Conservation (phyloP, 2,329 filamentous ascomycete species). For the Scytalidium sp. region DNA sequence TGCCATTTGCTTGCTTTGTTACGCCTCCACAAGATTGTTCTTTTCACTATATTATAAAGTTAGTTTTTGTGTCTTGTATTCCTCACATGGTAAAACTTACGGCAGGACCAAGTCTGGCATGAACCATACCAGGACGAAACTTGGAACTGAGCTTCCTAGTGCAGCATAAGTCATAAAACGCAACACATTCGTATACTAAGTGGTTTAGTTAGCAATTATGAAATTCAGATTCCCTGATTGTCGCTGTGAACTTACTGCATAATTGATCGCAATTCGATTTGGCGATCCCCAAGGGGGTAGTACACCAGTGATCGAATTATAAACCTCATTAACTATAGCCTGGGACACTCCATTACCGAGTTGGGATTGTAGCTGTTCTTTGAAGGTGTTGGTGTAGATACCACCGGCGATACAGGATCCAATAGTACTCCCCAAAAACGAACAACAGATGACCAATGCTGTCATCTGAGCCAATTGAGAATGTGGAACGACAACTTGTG, state of each 20-base stretch:
- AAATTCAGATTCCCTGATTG: background rate
- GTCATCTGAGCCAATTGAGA: slow-evolving; percentile 45
- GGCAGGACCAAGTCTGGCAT: slow-evolving; percentile 11
- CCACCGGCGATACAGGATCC: slow-evolving; percentile 42
- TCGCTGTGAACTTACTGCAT: slow-evolving; percentile 27
- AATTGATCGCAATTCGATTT: slow-evolving; percentile 38
- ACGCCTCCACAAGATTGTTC: slow-evolving; percentile 10
- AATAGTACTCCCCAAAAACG: slow-evolving; percentile 37
- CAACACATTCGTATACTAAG: slow-evolving; percentile 13
- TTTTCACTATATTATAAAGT: slow-evolving; percentile 4
- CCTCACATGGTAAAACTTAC: slow-evolving; percentile 3
- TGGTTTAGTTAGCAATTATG: too few species aligned
- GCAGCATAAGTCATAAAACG: slow-evolving; percentile 13
- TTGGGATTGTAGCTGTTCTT: slow-evolving; percentile 30
- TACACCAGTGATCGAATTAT: slow-evolving; percentile 41
- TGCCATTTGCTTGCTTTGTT: too few species aligned
- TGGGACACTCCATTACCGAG: slow-evolving; percentile 30
- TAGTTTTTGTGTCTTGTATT: too few species aligned
- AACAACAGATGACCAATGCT: slow-evolving; percentile 39
- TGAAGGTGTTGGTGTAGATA: slow-evolving; percentile 47
- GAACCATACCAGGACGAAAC: slow-evolving; percentile 11
- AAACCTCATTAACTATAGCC: slow-evolving; percentile 34
- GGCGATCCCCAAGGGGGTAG: slow-evolving; percentile 37
- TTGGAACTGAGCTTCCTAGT: slow-evolving; percentile 4
- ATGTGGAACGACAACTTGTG: slow-evolving; percentile 43